phyloP scores from a whole-genome alignment of 2,329 filamentous ascomycete genomes.

The Fusarium austroafricanum region DNA sequence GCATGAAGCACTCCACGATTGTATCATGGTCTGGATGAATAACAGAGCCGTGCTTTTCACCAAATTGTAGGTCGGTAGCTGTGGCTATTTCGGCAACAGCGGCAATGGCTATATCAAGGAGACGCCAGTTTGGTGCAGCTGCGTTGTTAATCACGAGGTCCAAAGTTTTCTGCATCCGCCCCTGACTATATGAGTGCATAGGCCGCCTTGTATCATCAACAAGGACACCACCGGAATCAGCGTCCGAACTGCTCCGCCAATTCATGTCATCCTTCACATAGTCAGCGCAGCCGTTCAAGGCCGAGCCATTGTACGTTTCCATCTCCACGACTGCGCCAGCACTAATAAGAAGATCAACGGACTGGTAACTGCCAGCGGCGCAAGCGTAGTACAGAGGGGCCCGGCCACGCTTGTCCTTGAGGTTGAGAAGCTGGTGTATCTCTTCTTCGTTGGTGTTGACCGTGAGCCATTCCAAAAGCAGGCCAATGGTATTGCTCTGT shows the following conservation, averaged over 20 bases:
- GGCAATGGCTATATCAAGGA: not conserved
- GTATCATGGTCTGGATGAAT: not conserved
- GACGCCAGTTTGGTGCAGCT: not conserved
- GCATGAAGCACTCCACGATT: not conserved
- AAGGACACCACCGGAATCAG: not conserved
- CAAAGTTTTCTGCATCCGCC: not conserved
- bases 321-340: conserved; percentile 41
- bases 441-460: fast-evolving
- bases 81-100: not conserved
- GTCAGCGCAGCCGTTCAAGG: not conserved
- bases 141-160: not conserved
- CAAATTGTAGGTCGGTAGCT: too few relatives aligned
- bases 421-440: not conserved
- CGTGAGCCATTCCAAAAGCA: conserved; percentile 39
- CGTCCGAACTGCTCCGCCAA: too few relatives aligned
- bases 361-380: conserved; percentile 42
- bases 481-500: conserved; percentile 50
- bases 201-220: not conserved
- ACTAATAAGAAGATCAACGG: conserved; percentile 43
- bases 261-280: not conserved
- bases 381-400: conserved; percentile 46
- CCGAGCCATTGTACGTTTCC: conserved; percentile 24
- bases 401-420: not conserved
- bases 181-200: too few relatives aligned
- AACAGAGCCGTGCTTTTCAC: too few relatives aligned